Conservation (phyloP, 2,329 filamentous ascomycete genomes). For the Metarhizium guizhouense region DNA sequence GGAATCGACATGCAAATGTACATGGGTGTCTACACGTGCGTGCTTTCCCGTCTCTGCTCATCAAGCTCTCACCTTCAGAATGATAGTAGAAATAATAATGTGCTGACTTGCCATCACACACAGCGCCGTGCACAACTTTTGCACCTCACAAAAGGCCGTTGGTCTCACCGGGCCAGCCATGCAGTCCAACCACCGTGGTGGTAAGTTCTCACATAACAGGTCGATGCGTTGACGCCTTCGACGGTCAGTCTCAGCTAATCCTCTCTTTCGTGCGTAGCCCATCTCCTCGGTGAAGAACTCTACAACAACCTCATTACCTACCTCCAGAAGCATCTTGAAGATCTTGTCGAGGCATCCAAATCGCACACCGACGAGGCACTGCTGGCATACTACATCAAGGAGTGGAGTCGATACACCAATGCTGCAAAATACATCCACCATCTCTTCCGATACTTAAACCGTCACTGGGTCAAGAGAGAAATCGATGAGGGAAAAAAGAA, state of each 20-base stretch:
- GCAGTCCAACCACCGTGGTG: conserved; percentile 46
- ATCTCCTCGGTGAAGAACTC: conserved; percentile 89
- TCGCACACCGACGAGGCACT: conserved; percentile 83
- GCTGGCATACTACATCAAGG: conserved; percentile 85
- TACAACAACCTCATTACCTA: conserved; percentile 89
- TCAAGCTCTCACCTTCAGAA: background rate
- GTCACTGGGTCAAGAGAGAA: conserved; percentile 98
- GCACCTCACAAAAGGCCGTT: conserved; percentile 91
- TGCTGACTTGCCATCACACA: background rate
- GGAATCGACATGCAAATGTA: conserved; percentile 95
- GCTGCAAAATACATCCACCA: conserved; percentile 98
- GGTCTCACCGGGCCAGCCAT: conserved; percentile 39
- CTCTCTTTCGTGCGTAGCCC: conserved; percentile 44
- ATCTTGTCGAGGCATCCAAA: conserved; percentile 62
- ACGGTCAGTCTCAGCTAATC: background rate
- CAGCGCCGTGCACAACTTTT: conserved; percentile 95
- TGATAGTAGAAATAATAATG: background rate
- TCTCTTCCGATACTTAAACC: conserved; percentile 89
- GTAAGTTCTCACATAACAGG: conserved; percentile 29
- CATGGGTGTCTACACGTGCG: conserved; percentile 90
- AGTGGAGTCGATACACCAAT: conserved; percentile 93
- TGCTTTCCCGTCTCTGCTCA: background rate
- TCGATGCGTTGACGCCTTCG: background rate
- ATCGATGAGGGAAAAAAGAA: conserved; percentile 99
- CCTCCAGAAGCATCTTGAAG: conserved; percentile 66